phyloP scores from a whole-genome alignment of 345 rosid species.

The Aethionema arabicum region DNA sequence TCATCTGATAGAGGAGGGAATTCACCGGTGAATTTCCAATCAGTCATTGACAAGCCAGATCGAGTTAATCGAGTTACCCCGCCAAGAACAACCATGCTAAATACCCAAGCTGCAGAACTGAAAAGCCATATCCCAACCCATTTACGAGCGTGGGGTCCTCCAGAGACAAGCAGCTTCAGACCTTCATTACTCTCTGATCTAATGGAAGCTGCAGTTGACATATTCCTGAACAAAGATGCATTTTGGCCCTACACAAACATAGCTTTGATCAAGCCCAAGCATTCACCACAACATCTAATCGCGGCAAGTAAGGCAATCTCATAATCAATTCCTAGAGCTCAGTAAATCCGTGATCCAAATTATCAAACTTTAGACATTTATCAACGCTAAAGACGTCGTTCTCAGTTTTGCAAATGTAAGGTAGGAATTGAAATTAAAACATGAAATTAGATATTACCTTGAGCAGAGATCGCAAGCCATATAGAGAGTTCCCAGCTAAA shows the following conservation, averaged over 20 bases:
- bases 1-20: constrained; percentile 85
- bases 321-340: not conserved
- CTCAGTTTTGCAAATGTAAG: not conserved
- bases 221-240: constrained; percentile 43
- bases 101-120: constrained; percentile 93
- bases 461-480: constrained; percentile 48
- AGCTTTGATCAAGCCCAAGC: constrained; percentile 8
- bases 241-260: constrained; percentile 48
- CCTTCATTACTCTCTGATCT: constrained; percentile 60
- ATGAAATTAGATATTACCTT: constrained; percentile 31
- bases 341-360: not conserved
- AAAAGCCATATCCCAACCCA: constrained; percentile 92
- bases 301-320: constrained; percentile 5
- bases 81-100: constrained; percentile 89
- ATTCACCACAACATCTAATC: not conserved
- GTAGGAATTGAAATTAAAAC: constrained; percentile 2
- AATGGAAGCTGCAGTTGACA: constrained; percentile 54
- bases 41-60: constrained; percentile 96
- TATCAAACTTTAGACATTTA: constrained; percentile 3
- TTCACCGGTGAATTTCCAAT: constrained; percentile 83
- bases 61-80: constrained; percentile 83
- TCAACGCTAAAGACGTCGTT: not conserved
- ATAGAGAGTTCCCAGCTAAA: constrained; percentile 37
- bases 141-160: constrained; percentile 84
- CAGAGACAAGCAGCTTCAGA: constrained; percentile 64